Percentiles rank a stretch among this genome's conserved stretches.
These are phyloP conservation scores for Melanomma pulvis-pyrius DNA, from an alignment of 495 filamentous ascomycete genomes.

Conservation along the genomic window DNA sequence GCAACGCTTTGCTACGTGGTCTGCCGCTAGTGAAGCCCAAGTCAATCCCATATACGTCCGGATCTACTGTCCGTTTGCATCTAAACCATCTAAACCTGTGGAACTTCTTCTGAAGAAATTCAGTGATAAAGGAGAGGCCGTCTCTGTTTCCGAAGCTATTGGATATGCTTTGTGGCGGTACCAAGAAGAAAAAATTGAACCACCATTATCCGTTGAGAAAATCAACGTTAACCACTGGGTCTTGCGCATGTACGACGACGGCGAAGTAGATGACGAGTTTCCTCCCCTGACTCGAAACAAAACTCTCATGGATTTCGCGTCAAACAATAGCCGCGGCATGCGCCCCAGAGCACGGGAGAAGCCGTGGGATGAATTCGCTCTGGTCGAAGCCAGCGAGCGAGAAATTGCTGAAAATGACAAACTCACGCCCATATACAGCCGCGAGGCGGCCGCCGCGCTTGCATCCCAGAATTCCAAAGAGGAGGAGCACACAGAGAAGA, in stretches of 20 bases:
- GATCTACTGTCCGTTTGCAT: slow-evolving; percentile 84
- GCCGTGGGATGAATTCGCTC: slow-evolving; percentile 89
- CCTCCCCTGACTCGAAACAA: slow-evolving; percentile 79
- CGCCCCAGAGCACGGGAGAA: slow-evolving; percentile 76
- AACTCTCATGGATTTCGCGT: slow-evolving; percentile 81
- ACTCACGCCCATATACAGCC: slow-evolving; percentile 70
- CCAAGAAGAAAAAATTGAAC: slow-evolving; percentile 76
- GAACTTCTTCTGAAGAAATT: slow-evolving; percentile 71
- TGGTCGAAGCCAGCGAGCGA: slow-evolving; percentile 76
- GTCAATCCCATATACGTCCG: slow-evolving; percentile 76
- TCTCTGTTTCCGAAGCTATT: slow-evolving; percentile 88
- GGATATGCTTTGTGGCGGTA: slow-evolving; percentile 88
- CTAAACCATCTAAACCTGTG: slow-evolving; percentile 57
- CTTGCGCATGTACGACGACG: slow-evolving; percentile 91
- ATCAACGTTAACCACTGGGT: slow-evolving; percentile 90
- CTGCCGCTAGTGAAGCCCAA: slow-evolving; percentile 74
- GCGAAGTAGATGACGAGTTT: slow-evolving; percentile 95
- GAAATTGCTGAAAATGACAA: slow-evolving; percentile 79
- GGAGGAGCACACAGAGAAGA: background rate
- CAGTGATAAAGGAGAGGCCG: slow-evolving; percentile 66
- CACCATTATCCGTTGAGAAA: slow-evolving; percentile 67
- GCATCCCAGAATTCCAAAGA: slow-evolving; percentile 35
- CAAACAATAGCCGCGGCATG: slow-evolving; percentile 78
- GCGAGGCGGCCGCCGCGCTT: slow-evolving; percentile 53
- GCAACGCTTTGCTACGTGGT: slow-evolving; percentile 81